Percentiles rank a stretch among this genome's conserved stretches.
Conservation (phyloP, 1,284 basidiomycete species). For the Neonothopanus nambi region DNA sequence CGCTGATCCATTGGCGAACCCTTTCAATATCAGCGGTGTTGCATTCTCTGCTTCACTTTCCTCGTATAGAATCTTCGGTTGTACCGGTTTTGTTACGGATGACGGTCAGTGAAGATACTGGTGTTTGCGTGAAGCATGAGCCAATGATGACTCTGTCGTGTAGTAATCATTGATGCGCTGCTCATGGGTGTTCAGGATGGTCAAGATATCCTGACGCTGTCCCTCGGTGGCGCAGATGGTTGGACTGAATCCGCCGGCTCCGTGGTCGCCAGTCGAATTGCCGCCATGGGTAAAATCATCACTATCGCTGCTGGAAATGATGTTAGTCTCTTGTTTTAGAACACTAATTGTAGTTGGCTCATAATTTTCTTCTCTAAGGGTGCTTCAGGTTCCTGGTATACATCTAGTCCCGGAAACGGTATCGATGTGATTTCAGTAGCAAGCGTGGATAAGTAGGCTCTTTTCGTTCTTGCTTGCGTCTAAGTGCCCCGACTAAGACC, state of each 20-base stretch:
- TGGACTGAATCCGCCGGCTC: conserved; percentile 56
- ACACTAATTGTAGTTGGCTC: not conserved
- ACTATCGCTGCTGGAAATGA: conserved; percentile 49
- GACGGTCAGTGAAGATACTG: conserved; percentile 36
- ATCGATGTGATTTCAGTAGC: conserved; percentile 50
- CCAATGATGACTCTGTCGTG: not conserved
- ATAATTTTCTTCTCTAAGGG: conserved; percentile 28
- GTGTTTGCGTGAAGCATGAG: not conserved
- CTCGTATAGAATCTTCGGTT: conserved; percentile 52
- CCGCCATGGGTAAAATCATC: conserved; percentile 50
- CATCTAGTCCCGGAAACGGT: conserved; percentile 49
- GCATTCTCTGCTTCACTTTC: conserved; percentile 46
- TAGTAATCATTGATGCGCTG: conserved; percentile 52
- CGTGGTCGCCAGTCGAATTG: conserved; percentile 58
- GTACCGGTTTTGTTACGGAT: conserved; percentile 42
- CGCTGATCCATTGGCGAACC: conserved; percentile 50
- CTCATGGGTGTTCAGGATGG: conserved; percentile 47
- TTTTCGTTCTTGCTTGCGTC: not conserved
- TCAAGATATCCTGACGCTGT: conserved; percentile 63
- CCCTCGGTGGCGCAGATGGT: conserved; percentile 58
- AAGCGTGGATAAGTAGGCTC: conserved; percentile 47
- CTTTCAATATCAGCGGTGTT: conserved; percentile 56
- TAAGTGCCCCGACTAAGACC: not conserved
- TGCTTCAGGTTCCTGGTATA: conserved; percentile 46
- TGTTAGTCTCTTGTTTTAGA: conserved; percentile 19